Base-by-base conservation (phyloP, 1,284 basidiomycete genomes). In the Cutaneotrichosporon curvatum region DNA sequence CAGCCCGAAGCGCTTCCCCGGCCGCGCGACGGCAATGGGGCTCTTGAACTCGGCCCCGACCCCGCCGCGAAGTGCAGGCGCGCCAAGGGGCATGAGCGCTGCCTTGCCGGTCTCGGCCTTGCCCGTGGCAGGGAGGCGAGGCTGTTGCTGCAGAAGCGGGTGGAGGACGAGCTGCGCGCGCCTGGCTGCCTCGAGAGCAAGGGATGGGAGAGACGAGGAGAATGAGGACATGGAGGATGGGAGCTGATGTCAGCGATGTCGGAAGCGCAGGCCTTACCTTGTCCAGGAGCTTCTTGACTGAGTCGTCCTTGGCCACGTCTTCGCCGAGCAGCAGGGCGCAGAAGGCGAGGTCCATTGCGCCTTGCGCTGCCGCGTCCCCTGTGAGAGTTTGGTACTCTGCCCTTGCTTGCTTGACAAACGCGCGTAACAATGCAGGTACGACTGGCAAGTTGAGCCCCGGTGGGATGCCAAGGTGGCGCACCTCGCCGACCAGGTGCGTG, bases 1-100 rank as follows among this genome's bases (percentile, higher is more conserved):
- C 54, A 72, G 51, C 2, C 61, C 67, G 46, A 72, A 70, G 20
- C 69, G 55, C 47, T 68, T 67, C 4, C 66, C 67, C 15, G 67
- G 67, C 45, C 63, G 67, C 11, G 65, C 64, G 8, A 71, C 59
- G 2, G 68, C 61, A 4, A 70, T 54, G 2, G 70, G 68, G 42
- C 63, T 65, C 34, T 58, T 63, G 41, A 68, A 72, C 34, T 72
- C 68, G 23, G 53, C 19, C 19, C 48, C 47, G 15, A 57, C 53
- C 15, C 58, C 52, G 7, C 55, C 39, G 19, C 52, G 45, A 14
- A 50, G 46, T 1, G 48, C 48, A 0, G 62, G 62, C 23, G 55
- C 48, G 11, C 70, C 70, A 36, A 71, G 61, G 8, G 60, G 53
- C 15, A 72, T 43, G 2, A 70, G 52, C 14, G 58, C 48, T 1